Evolutionary conservation across 257 asterid species (phyloP).

Genomic region (Anisodus acutangulus): DNA sequence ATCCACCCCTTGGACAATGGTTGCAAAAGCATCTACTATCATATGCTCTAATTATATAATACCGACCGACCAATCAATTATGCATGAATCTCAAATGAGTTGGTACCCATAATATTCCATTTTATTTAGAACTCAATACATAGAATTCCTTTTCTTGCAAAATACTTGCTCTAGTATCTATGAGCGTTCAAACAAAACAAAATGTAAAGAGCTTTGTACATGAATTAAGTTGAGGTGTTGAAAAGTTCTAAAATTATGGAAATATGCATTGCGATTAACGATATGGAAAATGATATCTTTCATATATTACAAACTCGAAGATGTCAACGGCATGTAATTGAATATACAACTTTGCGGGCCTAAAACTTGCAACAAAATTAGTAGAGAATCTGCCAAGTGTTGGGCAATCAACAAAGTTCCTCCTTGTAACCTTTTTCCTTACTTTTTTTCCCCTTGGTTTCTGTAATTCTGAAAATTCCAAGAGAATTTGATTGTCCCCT

Average conservation of each 20-base stretch:
- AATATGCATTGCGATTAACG: not conserved
- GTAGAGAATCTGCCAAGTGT: conserved; percentile 40
- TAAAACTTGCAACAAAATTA: conserved; percentile 26
- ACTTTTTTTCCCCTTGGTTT: not conserved
- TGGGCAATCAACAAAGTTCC: conserved; percentile 29
- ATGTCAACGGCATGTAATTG: not conserved
- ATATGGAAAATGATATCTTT: not conserved
- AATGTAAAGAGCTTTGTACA: not conserved
- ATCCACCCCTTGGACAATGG: not conserved
- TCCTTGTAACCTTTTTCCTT: not conserved
- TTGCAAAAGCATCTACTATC: not conserved
- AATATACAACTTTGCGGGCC: conserved; percentile 19
- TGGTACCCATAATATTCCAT: not conserved
- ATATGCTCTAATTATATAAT: too few relatives aligned
- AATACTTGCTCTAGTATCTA: too few relatives aligned
- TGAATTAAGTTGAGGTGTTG: not conserved
- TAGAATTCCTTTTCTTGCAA: too few relatives aligned
- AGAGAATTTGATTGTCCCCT: conserved; percentile 28
- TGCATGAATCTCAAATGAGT: not conserved
- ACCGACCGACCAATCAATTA: not conserved
- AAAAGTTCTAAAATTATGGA: not conserved
- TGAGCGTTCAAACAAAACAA: too few relatives aligned
- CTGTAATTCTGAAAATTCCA: conserved; percentile 27
- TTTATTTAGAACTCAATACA: too few relatives aligned
- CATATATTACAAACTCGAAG: not conserved